Evolutionary conservation across 225 moss, liverwort and hornwort genomes (phyloP), one percentile per base, ranked within the genome.

Genomic region (Pleurozium schreberi): DNA sequence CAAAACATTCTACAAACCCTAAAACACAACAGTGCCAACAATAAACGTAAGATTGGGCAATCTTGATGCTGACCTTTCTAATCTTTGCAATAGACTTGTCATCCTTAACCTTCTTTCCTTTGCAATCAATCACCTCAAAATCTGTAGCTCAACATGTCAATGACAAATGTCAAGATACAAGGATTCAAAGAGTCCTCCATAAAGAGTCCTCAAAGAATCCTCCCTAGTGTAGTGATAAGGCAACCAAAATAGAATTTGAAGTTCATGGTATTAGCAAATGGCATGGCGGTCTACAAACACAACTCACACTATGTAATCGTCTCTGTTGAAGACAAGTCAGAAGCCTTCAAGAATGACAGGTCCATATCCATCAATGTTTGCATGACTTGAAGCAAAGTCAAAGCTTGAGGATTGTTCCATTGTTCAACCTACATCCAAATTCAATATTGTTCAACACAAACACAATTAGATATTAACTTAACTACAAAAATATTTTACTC

Each of bases 11-110:
- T 4, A 30, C 3, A 64, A 75, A 28, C 6, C 17, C 9, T 27
- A 58, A 73, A 73, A 45, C 11, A 27, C 11, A 47, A 74, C 0
- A 61, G 0, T 34, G 26, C 12, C 1, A 34, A 61, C 8, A 36
- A 47, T 3, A 52, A 15, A 64, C 1, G 1, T 0, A 36, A 63
- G 19, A 64, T n/a, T 86, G 23, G 2, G 3, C 12, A 26, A 49
- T 1, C 49, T 49, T 45, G 3, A 81, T 73, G 14, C 82, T 31
- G 0, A 94, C 97, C 94, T 92, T 85, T 88, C 80, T 92, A 6
- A 96, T 86, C 49, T 5, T 9, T 21, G 47, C 52, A 49, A 63
- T 21, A n/a, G 12, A 14, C 38, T n/a, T 5, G 2, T 30, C 14
- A 10, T 63, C 1, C 38, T 9, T 9, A 60, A 60, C 8, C 61